A percentile compares a stretch with the other conserved stretches of the same genome.
Conservation (phyloP, 148 eudicot species). For the Vaccinium darrowii region DNA sequence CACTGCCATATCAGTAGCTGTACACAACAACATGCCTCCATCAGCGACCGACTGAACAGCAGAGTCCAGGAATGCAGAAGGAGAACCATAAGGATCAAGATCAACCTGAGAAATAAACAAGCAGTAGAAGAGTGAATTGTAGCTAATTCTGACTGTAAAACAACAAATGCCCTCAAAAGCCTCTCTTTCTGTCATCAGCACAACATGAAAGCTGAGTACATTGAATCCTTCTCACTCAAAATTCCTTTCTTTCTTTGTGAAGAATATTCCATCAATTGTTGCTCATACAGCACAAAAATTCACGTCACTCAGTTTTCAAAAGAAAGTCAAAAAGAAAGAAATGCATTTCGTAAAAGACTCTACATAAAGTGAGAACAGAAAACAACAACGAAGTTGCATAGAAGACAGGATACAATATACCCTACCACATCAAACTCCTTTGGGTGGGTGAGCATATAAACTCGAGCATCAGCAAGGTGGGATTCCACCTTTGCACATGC, state of each 20-base stretch:
- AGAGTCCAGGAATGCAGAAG: slow-evolving; percentile 95
- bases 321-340: not conserved
- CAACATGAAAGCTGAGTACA: not conserved
- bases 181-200: not conserved
- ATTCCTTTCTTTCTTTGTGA: not conserved
- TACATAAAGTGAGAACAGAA: not conserved
- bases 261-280: not conserved
- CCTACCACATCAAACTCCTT: slow-evolving; percentile 96
- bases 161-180: not conserved
- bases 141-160: not conserved
- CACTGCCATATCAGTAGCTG: slow-evolving; percentile 99
- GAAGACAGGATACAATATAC: not conserved
- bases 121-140: not conserved
- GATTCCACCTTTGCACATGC: slow-evolving; percentile 94
- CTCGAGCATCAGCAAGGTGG: slow-evolving; percentile 87
- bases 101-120: slow-evolving; percentile 67
- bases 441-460: slow-evolving; percentile 96
- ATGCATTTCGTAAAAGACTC: not conserved
- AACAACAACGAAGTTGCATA: slow-evolving; percentile 4
- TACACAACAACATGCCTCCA: slow-evolving; percentile 97
- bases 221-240: not conserved
- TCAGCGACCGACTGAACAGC: slow-evolving; percentile 90
- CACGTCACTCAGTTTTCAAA: not conserved
- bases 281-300: not conserved
- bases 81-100: slow-evolving; percentile 99